Evolutionary conservation across 2,329 filamentous ascomycete species (phyloP).

Genomic region (Passalora sequoiae): DNA sequence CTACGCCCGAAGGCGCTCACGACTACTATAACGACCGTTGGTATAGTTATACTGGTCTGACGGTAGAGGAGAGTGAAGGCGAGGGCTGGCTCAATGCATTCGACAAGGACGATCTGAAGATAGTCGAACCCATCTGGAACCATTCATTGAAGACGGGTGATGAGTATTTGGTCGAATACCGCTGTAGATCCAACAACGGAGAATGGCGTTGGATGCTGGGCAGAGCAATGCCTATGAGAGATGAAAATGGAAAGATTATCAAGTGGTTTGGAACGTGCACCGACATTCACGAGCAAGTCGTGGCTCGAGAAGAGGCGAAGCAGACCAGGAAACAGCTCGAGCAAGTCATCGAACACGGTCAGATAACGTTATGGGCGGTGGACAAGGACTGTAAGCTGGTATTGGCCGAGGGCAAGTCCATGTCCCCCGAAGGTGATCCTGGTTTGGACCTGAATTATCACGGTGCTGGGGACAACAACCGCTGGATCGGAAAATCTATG

Average conservation of each 20-base stretch:
- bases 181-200: conserved; percentile 61
- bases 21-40: conserved; percentile 69
- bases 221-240: conserved; percentile 60
- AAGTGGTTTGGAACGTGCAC: conserved; percentile 81
- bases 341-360: conserved; percentile 68
- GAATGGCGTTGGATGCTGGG: conserved; percentile 76
- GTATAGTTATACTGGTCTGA: conserved; percentile 72
- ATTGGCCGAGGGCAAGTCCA: conserved; percentile 62
- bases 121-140: conserved; percentile 54
- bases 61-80: conserved; percentile 58
- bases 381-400: conserved; percentile 58
- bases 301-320: conserved; percentile 61
- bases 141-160: conserved; percentile 62
- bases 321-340: conserved; percentile 65
- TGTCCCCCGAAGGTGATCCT: conserved; percentile 17
- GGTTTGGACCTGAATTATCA: conserved; percentile 3
- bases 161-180: conserved; percentile 65
- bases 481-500: conserved; percentile 55
- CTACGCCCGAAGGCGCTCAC: conserved; percentile 58
- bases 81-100: conserved; percentile 59
- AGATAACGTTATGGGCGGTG: conserved; percentile 70
- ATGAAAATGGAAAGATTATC: conserved; percentile 63
- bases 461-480: conserved; percentile 14
- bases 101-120: conserved; percentile 63
- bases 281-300: conserved; percentile 67